Evolutionary conservation across 2,329 filamentous ascomycete species (phyloP).

Genomic region (Xylariaceae sp.): DNA sequence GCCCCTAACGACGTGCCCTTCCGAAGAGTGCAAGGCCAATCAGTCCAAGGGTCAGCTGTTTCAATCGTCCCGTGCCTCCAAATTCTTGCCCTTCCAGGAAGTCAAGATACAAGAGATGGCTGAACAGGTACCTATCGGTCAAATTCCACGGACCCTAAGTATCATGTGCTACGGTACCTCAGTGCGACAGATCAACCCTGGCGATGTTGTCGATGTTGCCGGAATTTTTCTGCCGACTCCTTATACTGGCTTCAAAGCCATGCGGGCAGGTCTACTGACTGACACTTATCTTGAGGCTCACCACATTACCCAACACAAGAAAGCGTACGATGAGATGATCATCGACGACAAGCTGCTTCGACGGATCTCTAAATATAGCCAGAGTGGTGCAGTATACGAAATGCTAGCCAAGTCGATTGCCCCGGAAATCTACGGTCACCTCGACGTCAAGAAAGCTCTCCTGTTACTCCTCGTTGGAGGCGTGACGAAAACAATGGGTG

Average conservation of each 20-base stretch:
- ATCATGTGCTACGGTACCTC: constrained; percentile 84
- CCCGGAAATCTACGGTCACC: constrained; percentile 92
- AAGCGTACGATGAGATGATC: constrained; percentile 89
- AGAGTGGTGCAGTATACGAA: constrained; percentile 90
- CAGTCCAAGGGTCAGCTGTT: constrained; percentile 92
- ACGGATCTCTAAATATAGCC: constrained; percentile 79
- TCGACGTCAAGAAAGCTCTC: constrained; percentile 96
- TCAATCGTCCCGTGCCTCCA: constrained; percentile 90
- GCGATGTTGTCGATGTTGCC: constrained; percentile 88
- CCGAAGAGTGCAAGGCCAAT: constrained; percentile 83
- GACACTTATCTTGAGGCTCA: constrained; percentile 97
- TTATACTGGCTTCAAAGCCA: constrained; percentile 98
- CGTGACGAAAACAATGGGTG: constrained; percentile 93
- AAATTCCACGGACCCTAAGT: constrained; percentile 89
- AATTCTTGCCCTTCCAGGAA: constrained; percentile 96
- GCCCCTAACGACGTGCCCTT: constrained; percentile 81
- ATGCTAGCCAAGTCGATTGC: constrained; percentile 94
- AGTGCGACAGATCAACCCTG: constrained; percentile 83
- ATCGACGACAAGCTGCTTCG: constrained; percentile 76
- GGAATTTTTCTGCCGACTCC: constrained; percentile 96
- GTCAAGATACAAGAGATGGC: constrained; percentile 98
- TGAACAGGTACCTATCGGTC: constrained; percentile 97
- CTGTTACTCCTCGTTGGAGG: constrained; percentile 93
- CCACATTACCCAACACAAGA: constrained; percentile 92
- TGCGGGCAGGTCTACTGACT: constrained; percentile 90